Conservation (phyloP, 306 rosid species). For the Gillenia trifoliata region DNA sequence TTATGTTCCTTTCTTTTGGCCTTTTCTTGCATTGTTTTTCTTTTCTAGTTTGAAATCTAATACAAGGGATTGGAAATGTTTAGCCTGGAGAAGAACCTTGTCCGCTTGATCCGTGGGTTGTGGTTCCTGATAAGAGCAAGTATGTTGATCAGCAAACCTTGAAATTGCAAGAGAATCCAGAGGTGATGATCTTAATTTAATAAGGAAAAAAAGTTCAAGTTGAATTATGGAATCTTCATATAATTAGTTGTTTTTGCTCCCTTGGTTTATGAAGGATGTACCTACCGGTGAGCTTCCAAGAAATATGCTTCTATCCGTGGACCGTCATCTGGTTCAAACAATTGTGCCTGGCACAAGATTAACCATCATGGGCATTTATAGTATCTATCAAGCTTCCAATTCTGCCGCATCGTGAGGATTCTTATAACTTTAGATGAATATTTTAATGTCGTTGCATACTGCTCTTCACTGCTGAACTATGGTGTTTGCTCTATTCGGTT, state of each 20-base stretch:
- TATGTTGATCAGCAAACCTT: constrained; percentile 96
- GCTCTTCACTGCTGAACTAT: neutral
- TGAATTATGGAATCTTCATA: neutral
- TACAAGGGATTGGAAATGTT: constrained; percentile 5
- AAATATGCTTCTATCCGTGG: constrained; percentile 93
- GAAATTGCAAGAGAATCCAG: constrained; percentile 95
- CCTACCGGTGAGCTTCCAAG: constrained; percentile 99
- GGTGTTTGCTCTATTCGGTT: constrained; percentile 7
- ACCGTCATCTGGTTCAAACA: constrained; percentile 91
- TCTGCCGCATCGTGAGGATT: constrained; percentile 62
- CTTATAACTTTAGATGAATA: neutral
- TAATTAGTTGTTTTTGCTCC: constrained; percentile 10
- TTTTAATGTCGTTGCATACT: constrained; percentile 5
- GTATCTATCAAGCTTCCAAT: constrained; percentile 90
- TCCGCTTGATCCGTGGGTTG: constrained; percentile 93
- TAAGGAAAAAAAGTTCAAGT: neutral
- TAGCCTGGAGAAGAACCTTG: constrained; percentile 97
- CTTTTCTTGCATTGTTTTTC: constrained; percentile 3
- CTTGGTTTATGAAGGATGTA: constrained; percentile 66
- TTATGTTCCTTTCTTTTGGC: neutral
- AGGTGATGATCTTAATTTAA: constrained; percentile 40
- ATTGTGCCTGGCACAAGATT: constrained; percentile 96
- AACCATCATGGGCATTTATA: constrained; percentile 85
- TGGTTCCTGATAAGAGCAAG: constrained; percentile 91
- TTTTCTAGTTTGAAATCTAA: constrained; percentile 4